phyloP scores from a whole-genome alignment of 371 early-diverging fungal genomes.

The Circinella minor region DNA sequence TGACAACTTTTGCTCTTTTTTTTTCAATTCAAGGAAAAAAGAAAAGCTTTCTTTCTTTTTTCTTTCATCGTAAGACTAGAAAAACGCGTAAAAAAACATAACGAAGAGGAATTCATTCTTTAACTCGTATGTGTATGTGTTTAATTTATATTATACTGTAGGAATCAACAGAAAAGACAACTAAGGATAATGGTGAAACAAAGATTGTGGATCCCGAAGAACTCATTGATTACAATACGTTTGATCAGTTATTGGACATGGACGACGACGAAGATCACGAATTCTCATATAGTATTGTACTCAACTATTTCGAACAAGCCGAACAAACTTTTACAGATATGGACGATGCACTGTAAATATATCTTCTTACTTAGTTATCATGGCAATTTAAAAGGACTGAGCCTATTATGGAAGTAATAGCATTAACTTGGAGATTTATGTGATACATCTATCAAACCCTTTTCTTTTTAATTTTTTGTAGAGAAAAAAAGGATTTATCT shows the following conservation, averaged over 20 bases:
- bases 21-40: too few species aligned
- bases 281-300: constrained; percentile 74
- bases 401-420: background rate
- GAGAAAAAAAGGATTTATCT: constrained; percentile 63
- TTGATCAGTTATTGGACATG: constrained; percentile 84
- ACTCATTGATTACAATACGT: constrained; percentile 74
- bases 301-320: constrained; percentile 81
- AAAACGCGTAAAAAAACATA: background rate
- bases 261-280: constrained; percentile 81
- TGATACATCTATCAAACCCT: too few species aligned
- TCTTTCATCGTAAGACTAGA: background rate
- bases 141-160: too few species aligned
- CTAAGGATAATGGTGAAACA: constrained; percentile 1
- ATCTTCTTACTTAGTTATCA: constrained; percentile 37
- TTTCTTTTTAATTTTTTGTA: background rate
- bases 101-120: too few species aligned
- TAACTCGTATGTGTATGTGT: too few species aligned
- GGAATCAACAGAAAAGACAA: background rate
- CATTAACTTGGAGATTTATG: too few species aligned
- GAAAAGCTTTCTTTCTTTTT: background rate
- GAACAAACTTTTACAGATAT: constrained; percentile 70
- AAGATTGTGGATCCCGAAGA: constrained; percentile 43
- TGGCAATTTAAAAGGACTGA: background rate
- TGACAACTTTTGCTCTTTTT: too few species aligned
- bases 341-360: constrained; percentile 67